phyloP scores from a whole-genome alignment of 805 yeast genomes.

The Dipodascopsis uninucleata region DNA sequence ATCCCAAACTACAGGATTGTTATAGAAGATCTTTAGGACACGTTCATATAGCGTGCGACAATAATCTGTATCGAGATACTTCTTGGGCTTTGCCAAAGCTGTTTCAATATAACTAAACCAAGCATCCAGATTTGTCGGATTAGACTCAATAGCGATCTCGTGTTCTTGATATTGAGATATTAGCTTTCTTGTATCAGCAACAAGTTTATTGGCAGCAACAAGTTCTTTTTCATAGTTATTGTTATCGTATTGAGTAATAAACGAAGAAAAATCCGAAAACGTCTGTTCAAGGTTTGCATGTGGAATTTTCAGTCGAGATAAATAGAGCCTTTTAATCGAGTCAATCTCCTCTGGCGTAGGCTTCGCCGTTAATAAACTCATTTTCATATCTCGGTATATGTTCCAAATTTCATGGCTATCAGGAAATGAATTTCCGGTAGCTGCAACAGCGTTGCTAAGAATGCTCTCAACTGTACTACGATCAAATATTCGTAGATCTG shows the following conservation, averaged over 20 bases:
- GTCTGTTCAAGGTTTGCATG: constrained; percentile 31
- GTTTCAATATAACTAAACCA: constrained; percentile 33
- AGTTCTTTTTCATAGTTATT: constrained; percentile 32
- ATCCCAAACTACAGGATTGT: constrained; percentile 32
- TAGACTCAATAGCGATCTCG: constrained; percentile 22
- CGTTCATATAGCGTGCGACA: constrained; percentile 33
- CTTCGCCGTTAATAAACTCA: background rate
- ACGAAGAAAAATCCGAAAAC: constrained; percentile 32
- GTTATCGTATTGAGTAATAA: constrained; percentile 29
- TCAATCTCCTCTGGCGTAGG: constrained; percentile 8
- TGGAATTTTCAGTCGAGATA: constrained; percentile 30
- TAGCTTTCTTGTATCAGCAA: constrained; percentile 16
- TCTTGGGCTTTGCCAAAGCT: constrained; percentile 25
- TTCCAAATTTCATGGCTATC: constrained; percentile 29
- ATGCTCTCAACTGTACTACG: constrained; percentile 4
- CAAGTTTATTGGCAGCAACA: constrained; percentile 29
- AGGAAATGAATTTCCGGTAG: constrained; percentile 21
- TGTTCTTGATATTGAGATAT: constrained; percentile 15
- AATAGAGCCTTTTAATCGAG: constrained; percentile 20
- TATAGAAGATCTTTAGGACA: constrained; percentile 18
- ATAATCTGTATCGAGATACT: constrained; percentile 18
- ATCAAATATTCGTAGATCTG: constrained; percentile 6
- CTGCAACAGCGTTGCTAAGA: constrained; percentile 23
- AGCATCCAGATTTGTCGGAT: constrained; percentile 7
- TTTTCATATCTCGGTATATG: constrained; percentile 21